phyloP scores from a whole-genome alignment of 2,329 filamentous ascomycete genomes.

The Cephalotrichum gorgonifer region DNA sequence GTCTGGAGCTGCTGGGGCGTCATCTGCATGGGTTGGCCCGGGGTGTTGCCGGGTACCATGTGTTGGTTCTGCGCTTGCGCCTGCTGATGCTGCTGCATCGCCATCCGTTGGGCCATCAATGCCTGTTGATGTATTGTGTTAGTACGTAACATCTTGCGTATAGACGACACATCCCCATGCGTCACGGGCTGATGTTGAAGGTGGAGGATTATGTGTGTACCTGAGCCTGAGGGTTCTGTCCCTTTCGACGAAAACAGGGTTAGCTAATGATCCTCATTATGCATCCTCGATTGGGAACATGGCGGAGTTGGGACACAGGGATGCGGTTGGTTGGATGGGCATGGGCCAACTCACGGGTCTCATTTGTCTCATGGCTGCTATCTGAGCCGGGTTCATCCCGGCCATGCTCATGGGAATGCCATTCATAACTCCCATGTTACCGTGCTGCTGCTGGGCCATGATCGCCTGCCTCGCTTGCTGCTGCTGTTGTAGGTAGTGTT shows the following conservation, averaged over 20 bases:
- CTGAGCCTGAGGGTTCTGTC: constrained; percentile 12
- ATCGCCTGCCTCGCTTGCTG: constrained; percentile 24
- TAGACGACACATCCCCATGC: neutral
- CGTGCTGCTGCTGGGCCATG: constrained; percentile 21
- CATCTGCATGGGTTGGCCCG: constrained; percentile 37
- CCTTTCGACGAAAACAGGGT: constrained; percentile 6
- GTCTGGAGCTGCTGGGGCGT: constrained; percentile 24
- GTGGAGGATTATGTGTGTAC: constrained; percentile 1
- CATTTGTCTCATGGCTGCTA: constrained; percentile 38
- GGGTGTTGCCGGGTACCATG: constrained; percentile 29
- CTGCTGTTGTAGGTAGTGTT: constrained; percentile 23
- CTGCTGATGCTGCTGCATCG: constrained; percentile 31
- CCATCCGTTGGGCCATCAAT: constrained; percentile 34
- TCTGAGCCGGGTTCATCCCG: constrained; percentile 35
- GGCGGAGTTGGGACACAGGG: neutral
- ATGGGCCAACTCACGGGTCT: constrained; percentile 26
- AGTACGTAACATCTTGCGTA: neutral
- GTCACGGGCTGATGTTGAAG: neutral
- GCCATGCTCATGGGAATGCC: constrained; percentile 43
- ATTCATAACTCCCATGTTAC: constrained; percentile 34
- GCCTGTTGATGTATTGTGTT: constrained; percentile 15
- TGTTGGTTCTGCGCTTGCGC: constrained; percentile 21
- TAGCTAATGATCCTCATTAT: neutral
- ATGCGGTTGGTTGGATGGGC: neutral
- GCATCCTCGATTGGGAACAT: neutral